Evolutionary conservation across 73 alveolate species (phyloP).

Genomic region (Paramecium sonneborni): DNA sequence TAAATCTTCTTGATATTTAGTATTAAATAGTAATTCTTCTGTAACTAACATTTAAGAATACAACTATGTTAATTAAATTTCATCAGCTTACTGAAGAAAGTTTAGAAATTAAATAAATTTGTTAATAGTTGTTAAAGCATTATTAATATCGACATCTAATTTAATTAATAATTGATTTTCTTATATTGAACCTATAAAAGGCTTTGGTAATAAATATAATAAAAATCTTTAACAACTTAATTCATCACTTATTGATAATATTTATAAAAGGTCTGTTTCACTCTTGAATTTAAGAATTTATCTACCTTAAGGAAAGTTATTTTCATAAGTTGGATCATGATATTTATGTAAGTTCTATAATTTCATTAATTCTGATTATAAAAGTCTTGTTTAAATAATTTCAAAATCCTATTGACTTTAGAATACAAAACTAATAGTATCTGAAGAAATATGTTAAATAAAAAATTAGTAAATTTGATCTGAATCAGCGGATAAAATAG

Average conservation of each 20-base stretch:
- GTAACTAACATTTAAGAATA: constrained; percentile 39
- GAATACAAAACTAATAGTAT: neutral
- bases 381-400: neutral
- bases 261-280: neutral
- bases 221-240: constrained; percentile 42
- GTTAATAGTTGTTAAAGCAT: neutral
- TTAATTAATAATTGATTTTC: neutral
- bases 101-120: neutral
- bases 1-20: neutral
- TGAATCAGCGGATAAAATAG: neutral
- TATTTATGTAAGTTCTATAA: neutral
- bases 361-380: neutral
- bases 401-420: neutral
- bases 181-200: neutral
- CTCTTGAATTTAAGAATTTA: neutral
- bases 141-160: neutral
- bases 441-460: neutral
- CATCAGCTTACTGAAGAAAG: neutral
- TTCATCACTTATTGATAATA: neutral
- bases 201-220: constrained; percentile 6
- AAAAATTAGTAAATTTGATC: neutral
- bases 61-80: neutral
- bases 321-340: neutral
- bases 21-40: constrained; percentile 21
- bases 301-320: neutral